Percentiles rank a stretch among this genome's conserved stretches.
Evolutionary conservation across 2,329 filamentous ascomycete species (phyloP).

Genomic region (Penicillium verrucosum): DNA sequence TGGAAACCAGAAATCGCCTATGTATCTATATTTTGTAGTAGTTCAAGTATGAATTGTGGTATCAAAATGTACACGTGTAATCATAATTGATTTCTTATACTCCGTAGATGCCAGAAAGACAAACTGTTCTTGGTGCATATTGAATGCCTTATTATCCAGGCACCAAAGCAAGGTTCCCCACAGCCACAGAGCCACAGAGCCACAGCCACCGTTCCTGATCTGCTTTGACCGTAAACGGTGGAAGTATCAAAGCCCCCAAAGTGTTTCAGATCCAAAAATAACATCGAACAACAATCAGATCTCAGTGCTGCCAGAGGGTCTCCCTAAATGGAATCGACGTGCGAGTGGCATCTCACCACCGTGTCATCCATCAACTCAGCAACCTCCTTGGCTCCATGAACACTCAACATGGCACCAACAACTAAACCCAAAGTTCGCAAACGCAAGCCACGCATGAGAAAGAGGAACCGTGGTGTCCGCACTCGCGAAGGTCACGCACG

Average conservation of each 20-base stretch:
- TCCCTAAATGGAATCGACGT: neutral
- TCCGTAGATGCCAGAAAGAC: neutral
- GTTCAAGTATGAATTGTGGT: too few species aligned
- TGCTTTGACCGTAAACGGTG: neutral
- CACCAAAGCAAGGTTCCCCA: neutral
- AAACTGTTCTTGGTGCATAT: neutral
- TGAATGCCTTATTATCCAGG: neutral
- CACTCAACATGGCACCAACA: conserved; percentile 15
- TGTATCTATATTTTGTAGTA: neutral
- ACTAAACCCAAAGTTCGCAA: conserved; percentile 7
- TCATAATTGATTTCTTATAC: neutral
- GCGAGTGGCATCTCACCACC: neutral
- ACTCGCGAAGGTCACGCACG: conserved; percentile 1
- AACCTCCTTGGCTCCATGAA: neutral
- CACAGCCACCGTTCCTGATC: conserved; percentile 1
- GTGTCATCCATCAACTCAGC: neutral
- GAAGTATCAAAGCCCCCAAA: conserved; percentile 1
- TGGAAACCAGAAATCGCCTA: neutral
- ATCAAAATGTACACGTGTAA: neutral
- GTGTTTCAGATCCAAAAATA: neutral
- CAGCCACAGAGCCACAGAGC: neutral
- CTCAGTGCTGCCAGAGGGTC: neutral
- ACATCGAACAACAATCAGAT: neutral
- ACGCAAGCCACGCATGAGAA: conserved; percentile 5
- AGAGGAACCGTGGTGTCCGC: conserved; percentile 9